These are phyloP conservation scores for Escovopsis sp. DNA, from an alignment of 2,329 filamentous ascomycete species.

Conservation along the genomic window DNA sequence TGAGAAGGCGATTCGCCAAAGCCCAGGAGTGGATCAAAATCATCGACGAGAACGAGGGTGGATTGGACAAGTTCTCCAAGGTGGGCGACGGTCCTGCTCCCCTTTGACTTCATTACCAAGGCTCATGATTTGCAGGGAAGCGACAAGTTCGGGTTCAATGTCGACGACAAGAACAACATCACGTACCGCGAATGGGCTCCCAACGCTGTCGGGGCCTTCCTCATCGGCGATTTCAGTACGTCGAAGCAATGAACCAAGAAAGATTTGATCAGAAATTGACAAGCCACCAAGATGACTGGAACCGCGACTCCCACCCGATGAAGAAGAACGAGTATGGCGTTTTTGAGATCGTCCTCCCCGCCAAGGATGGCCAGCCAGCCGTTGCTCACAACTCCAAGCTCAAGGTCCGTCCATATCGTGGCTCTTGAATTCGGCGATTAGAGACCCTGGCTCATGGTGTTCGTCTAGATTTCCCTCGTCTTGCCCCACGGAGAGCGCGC, in stretches of 20 bases:
- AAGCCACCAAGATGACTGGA: constrained; percentile 58
- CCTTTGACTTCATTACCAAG: constrained; percentile 8
- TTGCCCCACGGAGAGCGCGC: constrained; percentile 65
- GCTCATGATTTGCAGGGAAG: constrained; percentile 46
- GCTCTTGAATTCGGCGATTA: neutral
- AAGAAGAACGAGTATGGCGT: constrained; percentile 72
- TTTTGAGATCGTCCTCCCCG: constrained; percentile 68
- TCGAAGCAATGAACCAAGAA: constrained; percentile 1
- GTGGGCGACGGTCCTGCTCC: constrained; percentile 23
- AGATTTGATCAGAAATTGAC: constrained; percentile 13
- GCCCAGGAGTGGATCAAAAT: constrained; percentile 76
- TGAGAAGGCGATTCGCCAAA: constrained; percentile 64
- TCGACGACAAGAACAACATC: constrained; percentile 70
- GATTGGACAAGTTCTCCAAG: constrained; percentile 80
- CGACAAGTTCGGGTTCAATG: constrained; percentile 75
- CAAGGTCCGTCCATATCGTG: constrained; percentile 47
- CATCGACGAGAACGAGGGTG: constrained; percentile 73
- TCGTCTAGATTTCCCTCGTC: constrained; percentile 61
- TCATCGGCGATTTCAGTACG: constrained; percentile 91
- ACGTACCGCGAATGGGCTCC: constrained; percentile 94
- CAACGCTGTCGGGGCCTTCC: constrained; percentile 67
- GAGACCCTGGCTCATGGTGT: neutral
- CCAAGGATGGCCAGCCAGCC: constrained; percentile 56
- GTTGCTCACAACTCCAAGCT: constrained; percentile 92
- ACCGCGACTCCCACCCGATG: constrained; percentile 73